Evolutionary conservation across 805 yeast species (phyloP).

Genomic region (Spencermartinsiella europaea): DNA sequence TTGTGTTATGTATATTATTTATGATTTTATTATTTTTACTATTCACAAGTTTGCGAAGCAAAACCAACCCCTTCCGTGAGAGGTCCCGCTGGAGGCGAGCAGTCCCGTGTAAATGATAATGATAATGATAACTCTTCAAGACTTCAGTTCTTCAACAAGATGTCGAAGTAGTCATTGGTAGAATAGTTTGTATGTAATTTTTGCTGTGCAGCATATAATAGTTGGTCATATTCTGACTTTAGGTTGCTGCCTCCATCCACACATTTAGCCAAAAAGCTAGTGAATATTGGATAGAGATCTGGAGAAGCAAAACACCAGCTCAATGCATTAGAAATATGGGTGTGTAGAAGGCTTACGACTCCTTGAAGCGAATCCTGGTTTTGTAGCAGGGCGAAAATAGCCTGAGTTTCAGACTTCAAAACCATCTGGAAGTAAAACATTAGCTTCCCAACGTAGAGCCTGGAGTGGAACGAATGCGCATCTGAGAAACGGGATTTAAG

Average conservation of each 20-base stretch:
- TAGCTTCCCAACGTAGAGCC: neutral
- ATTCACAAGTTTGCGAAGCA: too few species aligned
- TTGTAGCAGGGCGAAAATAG: neutral
- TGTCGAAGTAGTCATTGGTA: too few species aligned
- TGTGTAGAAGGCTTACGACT: neutral
- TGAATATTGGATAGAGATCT: neutral
- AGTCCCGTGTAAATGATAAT: too few species aligned
- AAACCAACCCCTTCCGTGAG: too few species aligned
- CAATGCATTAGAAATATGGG: neutral
- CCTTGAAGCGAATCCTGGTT: neutral
- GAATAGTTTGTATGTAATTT: too few species aligned
- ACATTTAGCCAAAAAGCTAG: neutral
- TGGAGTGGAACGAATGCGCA: neutral
- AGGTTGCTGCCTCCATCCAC: neutral
- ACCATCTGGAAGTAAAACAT: conserved; percentile 1
- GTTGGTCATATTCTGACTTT: too few species aligned
- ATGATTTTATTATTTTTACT: too few species aligned
- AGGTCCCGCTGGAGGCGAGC: too few species aligned
- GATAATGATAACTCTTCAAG: too few species aligned
- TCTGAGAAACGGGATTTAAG: neutral
- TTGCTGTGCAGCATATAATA: too few species aligned
- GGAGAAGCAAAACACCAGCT: neutral
- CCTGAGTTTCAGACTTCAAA: neutral
- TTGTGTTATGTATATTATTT: neutral
- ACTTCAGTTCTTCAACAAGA: too few species aligned